Base-by-base conservation (phyloP, 306 rosid genomes). In the Aeschynomene evenia region DNA sequence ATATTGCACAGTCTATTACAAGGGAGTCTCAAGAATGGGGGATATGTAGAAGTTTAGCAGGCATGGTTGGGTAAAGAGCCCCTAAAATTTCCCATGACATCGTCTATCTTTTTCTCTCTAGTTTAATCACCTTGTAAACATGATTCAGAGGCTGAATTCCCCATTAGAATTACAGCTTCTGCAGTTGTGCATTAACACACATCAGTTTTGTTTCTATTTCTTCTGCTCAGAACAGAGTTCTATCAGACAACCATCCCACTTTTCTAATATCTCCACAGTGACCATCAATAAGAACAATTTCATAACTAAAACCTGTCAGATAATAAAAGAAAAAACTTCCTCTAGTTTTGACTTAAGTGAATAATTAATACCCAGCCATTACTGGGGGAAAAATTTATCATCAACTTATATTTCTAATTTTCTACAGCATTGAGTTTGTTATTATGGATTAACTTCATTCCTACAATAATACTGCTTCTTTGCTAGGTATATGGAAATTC, bases 391-490 rank as follows among this genome's bases (percentile, higher is more conserved):
- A 66, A 54, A n/a, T 9, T 29, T 40, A 19, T 43, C 40, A 67
- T 14, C 31, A 63, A 28, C n/a, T n/a, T n/a, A n/a, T n/a, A n/a
- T 26, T 33, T 76, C 60, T 40, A 55, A n/a, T n/a, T 51, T 56
- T 61, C 52, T 55, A 50, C 14, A 48, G 11, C 45, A 43, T 13
- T 34, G 36, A 54, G 58, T 53, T 37, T 59, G 63, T 51, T 45
- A 62, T 63, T 42, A 62, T 48, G 40, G 56, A 68, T 34, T 36
- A 59, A 69, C 67, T 21, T 59, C 52, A 23, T 10, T 70, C 71
- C 62, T 57, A 56, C 1, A 53, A 49, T 57, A 74, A 75, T 45
- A 6, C 13, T 34, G 55, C 16, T 64, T 57, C 46, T 24, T 68
- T 49, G 23, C 61, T 19, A 29, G 9, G 48, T 65, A 33, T 12